Percentiles rank a stretch among this genome's conserved stretches.
phyloP scores from a whole-genome alignment of 805 yeast genomes.

The Metschnikowia matae region DNA sequence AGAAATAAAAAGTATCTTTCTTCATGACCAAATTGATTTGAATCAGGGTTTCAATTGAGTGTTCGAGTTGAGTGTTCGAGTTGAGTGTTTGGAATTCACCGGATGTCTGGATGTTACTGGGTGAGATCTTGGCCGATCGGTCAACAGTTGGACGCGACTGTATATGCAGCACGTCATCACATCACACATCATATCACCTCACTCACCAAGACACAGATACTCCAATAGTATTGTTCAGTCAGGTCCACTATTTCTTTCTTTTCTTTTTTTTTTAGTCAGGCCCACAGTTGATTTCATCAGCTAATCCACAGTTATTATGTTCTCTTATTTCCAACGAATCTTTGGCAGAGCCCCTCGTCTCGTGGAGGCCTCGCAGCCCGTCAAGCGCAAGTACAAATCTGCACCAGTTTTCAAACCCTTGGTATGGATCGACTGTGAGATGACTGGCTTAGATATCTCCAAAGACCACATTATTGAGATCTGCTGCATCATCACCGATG shows the following conservation, averaged over 20 bases:
- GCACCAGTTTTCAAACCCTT: conserved; percentile 35
- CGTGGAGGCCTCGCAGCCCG: conserved; percentile 9
- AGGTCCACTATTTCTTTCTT: too few species aligned
- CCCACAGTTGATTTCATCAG: neutral
- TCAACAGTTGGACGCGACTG: too few species aligned
- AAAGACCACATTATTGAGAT: conserved; percentile 83
- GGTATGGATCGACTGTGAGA: conserved; percentile 97
- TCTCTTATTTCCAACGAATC: conserved; percentile 11
- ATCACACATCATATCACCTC: too few species aligned
- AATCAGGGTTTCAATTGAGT: too few species aligned
- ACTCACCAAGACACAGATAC: too few species aligned
- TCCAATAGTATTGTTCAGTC: too few species aligned
- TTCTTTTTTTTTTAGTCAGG: too few species aligned
- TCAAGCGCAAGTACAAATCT: conserved; percentile 9
- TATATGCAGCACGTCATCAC: too few species aligned
- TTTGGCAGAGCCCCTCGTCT: conserved; percentile 10
- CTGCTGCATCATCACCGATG: conserved; percentile 87
- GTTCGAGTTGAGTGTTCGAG: too few species aligned
- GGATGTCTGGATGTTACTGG: too few species aligned
- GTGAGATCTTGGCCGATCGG: too few species aligned
- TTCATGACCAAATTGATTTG: conserved; percentile 6
- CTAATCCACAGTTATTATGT: conserved; percentile 6
- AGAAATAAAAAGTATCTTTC: conserved; percentile 43
- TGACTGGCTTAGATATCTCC: conserved; percentile 92
- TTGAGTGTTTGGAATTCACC: too few species aligned